Base-by-base conservation (phyloP, 441 rosid genomes). In the Adansonia gregorii region DNA sequence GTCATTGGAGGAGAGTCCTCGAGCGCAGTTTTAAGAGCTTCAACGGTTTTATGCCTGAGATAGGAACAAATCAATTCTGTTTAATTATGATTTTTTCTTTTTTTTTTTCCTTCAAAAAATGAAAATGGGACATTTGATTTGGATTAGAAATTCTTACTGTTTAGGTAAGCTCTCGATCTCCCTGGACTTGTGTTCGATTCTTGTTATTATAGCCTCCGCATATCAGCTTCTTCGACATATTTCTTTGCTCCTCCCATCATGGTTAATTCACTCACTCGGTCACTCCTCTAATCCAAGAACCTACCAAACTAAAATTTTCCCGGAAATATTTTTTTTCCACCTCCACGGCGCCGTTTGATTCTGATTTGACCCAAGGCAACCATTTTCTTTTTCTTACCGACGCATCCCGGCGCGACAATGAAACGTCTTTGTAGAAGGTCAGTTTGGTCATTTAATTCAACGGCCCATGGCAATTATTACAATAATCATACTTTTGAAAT, bases 11-110 rank as follows among this genome's bases (percentile, higher is more conserved):
- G 93, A 35, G 96, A 87, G 6, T 91, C 98, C 81, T 95, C 96
- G 0, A 93, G 96, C 11, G 96, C 91, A 1, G 94, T 95, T 91
- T 92, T 92, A 39, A 95, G 89, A 78, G 96, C 97, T 86, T 95
- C 98, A 0, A 95, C 88, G 6, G 87, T 91, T 69, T 86, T 93
- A 77, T 76, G 82, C 81, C 94, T 91, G 71, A 59, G 17, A 6
- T 65, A 17, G 22, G 11, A 58, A 48, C 45, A 51, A 20, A 72
- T 17, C 24, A 41, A 12, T 67, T 35, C 10, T 56, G 3, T 0
- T 3, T 0, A 48, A 41, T 41, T 52, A 72, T 46, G 39, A 64
- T 67, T 76, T 51, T 56, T 19, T 55, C 17, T 56, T 14, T 3
- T 15, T 54, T 8, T 7, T 0, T 54, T 52, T 54, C 6, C 20